A percentile compares a stretch with the other conserved stretches of the same genome.
Conservation (phyloP, 225 moss, liverwort and hornwort species). For the Ulota crispa region DNA sequence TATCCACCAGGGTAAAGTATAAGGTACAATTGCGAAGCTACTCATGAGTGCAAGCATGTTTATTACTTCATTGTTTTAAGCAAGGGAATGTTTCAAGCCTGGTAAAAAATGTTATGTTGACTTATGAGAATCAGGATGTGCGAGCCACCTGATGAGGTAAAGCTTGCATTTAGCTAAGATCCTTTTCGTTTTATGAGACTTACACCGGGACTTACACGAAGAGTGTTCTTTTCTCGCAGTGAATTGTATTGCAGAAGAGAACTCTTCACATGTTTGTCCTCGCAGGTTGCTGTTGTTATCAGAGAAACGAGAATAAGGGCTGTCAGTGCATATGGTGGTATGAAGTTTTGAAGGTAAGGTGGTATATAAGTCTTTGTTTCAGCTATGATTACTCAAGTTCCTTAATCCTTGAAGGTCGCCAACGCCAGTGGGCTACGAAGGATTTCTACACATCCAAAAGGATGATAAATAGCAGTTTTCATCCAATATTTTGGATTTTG, state of each 20-base stretch:
- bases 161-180: constrained; percentile 1
- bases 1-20: background rate
- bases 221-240: background rate
- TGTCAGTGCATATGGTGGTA: background rate
- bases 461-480: no score
- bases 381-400: background rate
- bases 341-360: no score
- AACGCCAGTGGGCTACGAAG: no score
- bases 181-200: background rate
- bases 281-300: background rate
- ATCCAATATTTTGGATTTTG: no score
- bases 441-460: no score
- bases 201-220: background rate
- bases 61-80: background rate
- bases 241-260: background rate
- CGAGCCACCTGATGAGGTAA: background rate
- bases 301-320: background rate
- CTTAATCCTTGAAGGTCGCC: no score
- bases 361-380: background rate
- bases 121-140: background rate
- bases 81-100: background rate
- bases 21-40: background rate
- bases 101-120: background rate
- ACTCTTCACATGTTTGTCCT: background rate
- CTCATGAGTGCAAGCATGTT: background rate